Evolutionary conservation across 257 asterid genomes (phyloP), one percentile per base, ranked within the genome.

Genomic region (Nicotiana sylvestris): DNA sequence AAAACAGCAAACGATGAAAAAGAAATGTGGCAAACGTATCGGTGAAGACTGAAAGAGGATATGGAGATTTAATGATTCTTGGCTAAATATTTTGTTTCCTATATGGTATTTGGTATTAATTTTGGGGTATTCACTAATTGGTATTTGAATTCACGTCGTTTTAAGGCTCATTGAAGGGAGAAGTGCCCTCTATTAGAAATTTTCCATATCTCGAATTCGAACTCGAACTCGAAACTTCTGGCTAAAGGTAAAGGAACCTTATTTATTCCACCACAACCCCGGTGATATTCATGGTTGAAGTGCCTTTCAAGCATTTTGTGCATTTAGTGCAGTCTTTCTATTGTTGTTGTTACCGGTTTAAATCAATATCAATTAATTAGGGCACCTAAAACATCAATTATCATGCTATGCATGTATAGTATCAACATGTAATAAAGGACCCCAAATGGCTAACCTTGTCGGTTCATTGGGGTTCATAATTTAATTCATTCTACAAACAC

Each of bases 171-270:
- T 39, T 39, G 7, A 39, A 39, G 10, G 2, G 10, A 39, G 10
- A 39, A 0, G 10, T 39, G 9, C 9, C 7, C 2, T 7, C 0
- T 39, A 0, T 2, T 39, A 39, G 2, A 0, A 39, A 1, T 0
- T 1, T 0, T 6, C 2, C 49, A 43, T 43, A 43, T 0, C 11
- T 43, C 49, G 11, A 43, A 43, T 8, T 7, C 0, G 0, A 8
- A 43, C 11, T 43, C 0, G 3, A 6, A 39, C 46, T 39, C 46
- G 9, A 39, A 6, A 39, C 2, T 0, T 39, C 0, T 39, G 21
- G 21, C 6, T 39, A 39, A 39, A 6, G 9, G 2, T 6, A 9
- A 6, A 6, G 2, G 0, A 2, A 39, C 6, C 2, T 43, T 43
- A 8, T 43, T 43, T 8, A 43, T 43, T 43, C 11, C 49, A 8